Percentiles rank a stretch among this genome's conserved stretches.
Conservation (phyloP, 768 basidiomycete genomes). For the Boletellus emodensis region DNA sequence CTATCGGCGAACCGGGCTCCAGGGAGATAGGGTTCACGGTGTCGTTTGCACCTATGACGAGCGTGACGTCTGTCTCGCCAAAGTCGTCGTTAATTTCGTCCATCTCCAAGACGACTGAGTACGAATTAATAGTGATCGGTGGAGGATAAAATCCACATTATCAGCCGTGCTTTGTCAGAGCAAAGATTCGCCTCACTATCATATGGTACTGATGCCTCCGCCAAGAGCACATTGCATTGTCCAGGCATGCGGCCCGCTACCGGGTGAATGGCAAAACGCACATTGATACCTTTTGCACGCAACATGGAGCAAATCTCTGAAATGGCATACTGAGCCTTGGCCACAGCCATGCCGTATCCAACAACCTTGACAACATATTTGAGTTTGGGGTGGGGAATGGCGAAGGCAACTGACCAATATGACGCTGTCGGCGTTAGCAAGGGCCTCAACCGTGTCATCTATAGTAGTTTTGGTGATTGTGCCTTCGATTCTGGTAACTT, state of each 20-base stretch:
- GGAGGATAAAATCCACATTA: too few species aligned
- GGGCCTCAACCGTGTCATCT: constrained; percentile 77
- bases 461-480: constrained; percentile 71
- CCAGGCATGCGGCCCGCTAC: constrained; percentile 94
- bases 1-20: constrained; percentile 82
- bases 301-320: constrained; percentile 73
- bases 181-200: constrained; percentile 53
- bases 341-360: constrained; percentile 90
- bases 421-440: constrained; percentile 77
- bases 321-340: constrained; percentile 81
- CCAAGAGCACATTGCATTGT: constrained; percentile 88
- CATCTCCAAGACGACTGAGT: constrained; percentile 82
- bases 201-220: constrained; percentile 87
- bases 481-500: constrained; percentile 78
- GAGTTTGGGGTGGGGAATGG: background rate
- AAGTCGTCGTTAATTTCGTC: constrained; percentile 95
- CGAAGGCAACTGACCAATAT: constrained; percentile 51
- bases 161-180: background rate
- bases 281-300: constrained; percentile 69
- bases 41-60: constrained; percentile 90
- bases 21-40: constrained; percentile 90
- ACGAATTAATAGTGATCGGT: background rate
- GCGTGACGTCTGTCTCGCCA: constrained; percentile 80
- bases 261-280: constrained; percentile 85
- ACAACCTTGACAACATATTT: constrained; percentile 48